phyloP scores from a whole-genome alignment of 495 filamentous ascomycete species.

The Clavariopsis aquatica region DNA sequence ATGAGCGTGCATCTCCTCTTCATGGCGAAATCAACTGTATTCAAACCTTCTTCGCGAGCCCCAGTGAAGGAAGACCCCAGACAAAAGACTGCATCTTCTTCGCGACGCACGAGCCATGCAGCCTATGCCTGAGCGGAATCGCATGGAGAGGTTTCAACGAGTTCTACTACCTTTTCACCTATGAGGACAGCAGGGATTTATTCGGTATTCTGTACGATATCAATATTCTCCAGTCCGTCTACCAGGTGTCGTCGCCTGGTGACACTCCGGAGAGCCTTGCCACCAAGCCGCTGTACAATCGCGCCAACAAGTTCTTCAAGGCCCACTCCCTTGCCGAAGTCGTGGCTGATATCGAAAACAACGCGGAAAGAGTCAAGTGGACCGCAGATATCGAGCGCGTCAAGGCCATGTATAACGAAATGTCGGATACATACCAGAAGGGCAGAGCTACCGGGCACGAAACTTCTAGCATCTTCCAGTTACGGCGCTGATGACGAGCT shows the following conservation, averaged over 20 bases:
- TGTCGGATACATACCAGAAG: no score
- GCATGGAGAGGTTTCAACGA: conserved; percentile 9
- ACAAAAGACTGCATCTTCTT: conserved; percentile 17
- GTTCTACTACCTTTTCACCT: conserved; percentile 19
- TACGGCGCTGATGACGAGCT: no score
- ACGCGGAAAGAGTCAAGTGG: neutral
- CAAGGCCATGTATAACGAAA: no score
- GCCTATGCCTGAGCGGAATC: conserved; percentile 15
- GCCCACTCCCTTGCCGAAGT: conserved; percentile 4
- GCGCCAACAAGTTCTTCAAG: conserved; percentile 15
- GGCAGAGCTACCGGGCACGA: no score
- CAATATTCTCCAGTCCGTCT: conserved; percentile 14
- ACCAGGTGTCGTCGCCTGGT: neutral
- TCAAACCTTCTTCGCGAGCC: conserved; percentile 13
- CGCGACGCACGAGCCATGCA: conserved; percentile 20
- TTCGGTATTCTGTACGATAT: conserved; percentile 16
- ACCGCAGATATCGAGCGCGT: no score
- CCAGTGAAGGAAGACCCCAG: neutral
- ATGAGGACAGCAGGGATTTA: conserved; percentile 19
- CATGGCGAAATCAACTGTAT: conserved; percentile 27
- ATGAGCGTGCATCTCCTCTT: conserved; percentile 9
- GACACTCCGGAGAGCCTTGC: conserved; percentile 2
- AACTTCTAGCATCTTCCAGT: no score
- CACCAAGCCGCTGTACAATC: conserved; percentile 4
- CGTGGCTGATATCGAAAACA: conserved; percentile 1